Evolutionary conservation across 495 filamentous ascomycete species (phyloP), one percentile per base, ranked within the genome.

Genomic region (Bacidia gigantensis): DNA sequence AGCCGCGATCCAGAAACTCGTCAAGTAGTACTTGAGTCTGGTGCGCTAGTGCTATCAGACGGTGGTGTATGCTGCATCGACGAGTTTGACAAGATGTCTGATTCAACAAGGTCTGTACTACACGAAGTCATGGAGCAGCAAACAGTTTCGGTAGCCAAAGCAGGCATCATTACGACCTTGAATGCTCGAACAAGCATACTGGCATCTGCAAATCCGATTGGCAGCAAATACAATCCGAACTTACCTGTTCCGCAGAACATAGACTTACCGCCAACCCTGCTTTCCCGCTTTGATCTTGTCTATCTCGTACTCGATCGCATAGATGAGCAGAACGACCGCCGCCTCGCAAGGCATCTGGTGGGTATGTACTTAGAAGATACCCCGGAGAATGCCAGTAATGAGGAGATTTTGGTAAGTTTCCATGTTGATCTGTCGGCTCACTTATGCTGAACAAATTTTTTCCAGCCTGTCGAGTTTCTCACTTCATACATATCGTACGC

Each of bases 101-200:
- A 98, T 51, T 79, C 89, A 22, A 97, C 93, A 0, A 82, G 92
- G 29, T 95, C 89, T 2, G 92, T 97, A 10, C 75, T 98, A 29
- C 92, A 98, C 74, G 92, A 98, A 80, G 92, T 98, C 17, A 98
- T 98, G 92, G 92, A 98, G 63, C 92, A 98, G 67, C 92, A 98
- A 71, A 98, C 92, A 1, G 90, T 98, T 11, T 97, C 93, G 1
- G 93, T 98, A 54, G 92, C 92, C 53, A 98, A 98, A 72, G 92
- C 92, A 1, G 92, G 92, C 60, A 98, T 98, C 69, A 98, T 98
- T 68, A 98, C 92, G 2, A 97, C 92, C 0, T 73, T 98, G 55
- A 98, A 98, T 62, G 92, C 92, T 41, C 77, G 92, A 53, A 95
- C 92, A 1, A 87, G 82, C 51, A 94, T 98, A 58, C 75, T 98